phyloP scores from a whole-genome alignment of 2,329 filamentous ascomycete genomes.

The Pestalotiopsis sp. region DNA sequence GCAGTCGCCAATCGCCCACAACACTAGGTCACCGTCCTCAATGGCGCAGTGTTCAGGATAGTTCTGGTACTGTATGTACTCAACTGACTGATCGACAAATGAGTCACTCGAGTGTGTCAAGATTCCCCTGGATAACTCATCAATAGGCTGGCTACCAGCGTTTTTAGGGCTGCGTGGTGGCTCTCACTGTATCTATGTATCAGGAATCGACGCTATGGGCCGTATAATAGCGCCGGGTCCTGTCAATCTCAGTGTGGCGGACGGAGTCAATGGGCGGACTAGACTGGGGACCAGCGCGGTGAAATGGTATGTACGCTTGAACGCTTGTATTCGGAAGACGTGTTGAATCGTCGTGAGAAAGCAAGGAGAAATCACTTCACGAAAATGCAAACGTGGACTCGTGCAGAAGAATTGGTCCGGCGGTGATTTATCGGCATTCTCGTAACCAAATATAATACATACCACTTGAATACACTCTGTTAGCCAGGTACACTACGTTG shows the following conservation, averaged over 20 bases:
- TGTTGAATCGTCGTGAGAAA: background rate
- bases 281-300: background rate
- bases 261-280: background rate
- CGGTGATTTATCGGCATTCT: conserved; percentile 1
- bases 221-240: background rate
- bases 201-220: background rate
- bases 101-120: conserved; percentile 9
- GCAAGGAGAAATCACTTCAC: background rate
- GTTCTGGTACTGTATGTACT: background rate
- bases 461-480: background rate
- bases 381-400: background rate
- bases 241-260: background rate
- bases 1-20: background rate
- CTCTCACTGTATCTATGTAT: background rate
- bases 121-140: background rate
- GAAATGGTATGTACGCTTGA: background rate
- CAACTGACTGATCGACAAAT: background rate
- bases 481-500: background rate
- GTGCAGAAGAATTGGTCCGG: background rate
- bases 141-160: background rate
- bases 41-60: background rate
- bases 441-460: background rate
- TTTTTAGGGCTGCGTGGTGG: background rate
- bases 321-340: background rate
- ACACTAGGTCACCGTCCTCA: background rate